phyloP scores from a whole-genome alignment of 202 grass and related monocot genomes.

The Panicum virgatum region DNA sequence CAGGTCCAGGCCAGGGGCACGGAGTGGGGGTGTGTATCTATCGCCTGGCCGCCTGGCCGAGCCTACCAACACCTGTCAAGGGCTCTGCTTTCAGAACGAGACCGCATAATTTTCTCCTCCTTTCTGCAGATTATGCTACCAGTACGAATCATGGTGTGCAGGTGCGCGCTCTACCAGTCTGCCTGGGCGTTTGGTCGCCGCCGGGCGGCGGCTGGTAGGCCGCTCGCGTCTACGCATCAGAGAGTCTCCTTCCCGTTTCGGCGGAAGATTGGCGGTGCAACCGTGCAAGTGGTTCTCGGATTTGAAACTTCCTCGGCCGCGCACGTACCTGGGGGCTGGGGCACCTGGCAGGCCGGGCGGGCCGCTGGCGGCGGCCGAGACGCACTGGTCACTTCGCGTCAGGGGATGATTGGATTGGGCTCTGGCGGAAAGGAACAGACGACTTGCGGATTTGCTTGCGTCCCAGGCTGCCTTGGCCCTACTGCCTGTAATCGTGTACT shows the following conservation, averaged over 20 bases:
- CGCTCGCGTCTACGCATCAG: conserved; percentile 27
- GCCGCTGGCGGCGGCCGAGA: not conserved
- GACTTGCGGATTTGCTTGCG: not conserved
- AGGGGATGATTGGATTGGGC: not conserved
- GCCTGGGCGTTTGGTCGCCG: not conserved
- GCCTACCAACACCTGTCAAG: conserved; percentile 36
- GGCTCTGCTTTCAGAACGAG: not conserved
- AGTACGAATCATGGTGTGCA: not conserved
- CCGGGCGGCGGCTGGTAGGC: not conserved
- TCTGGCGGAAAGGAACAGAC: not conserved
- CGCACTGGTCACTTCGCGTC: not conserved
- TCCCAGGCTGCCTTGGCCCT: not conserved
- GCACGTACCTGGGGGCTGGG: not conserved
- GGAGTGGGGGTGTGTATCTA: not conserved
- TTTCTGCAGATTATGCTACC: conserved; percentile 7
- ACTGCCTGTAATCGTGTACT: not conserved
- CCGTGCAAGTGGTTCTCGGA: not conserved
- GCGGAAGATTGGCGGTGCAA: not conserved
- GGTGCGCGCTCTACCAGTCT: not conserved
- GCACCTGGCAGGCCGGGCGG: not conserved
- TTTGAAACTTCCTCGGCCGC: not conserved
- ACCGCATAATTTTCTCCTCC: not conserved
- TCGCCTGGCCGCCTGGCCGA: conserved; percentile 1
- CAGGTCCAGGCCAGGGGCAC: too few species aligned
- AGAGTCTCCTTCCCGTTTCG: conserved; percentile 3